These are phyloP conservation scores for Crithidia bombi DNA, from an alignment of 208 protist genomes.

Conservation along the genomic window DNA sequence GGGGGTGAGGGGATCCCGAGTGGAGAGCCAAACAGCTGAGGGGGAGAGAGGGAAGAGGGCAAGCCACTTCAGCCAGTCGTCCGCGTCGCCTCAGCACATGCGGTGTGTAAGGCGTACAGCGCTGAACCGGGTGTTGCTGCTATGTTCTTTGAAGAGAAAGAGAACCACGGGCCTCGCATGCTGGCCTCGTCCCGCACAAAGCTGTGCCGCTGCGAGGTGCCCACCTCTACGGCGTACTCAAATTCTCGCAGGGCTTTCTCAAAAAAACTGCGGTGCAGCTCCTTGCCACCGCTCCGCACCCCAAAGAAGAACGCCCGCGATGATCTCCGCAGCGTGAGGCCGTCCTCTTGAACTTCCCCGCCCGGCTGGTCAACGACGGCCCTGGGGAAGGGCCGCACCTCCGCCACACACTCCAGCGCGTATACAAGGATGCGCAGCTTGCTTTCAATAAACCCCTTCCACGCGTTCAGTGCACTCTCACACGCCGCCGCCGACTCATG, in stretches of 20 bases:
- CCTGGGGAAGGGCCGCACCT: slow-evolving; percentile 63
- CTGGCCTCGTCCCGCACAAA: slow-evolving; percentile 46
- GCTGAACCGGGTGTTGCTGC: slow-evolving; percentile 6
- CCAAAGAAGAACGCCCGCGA: slow-evolving; percentile 35
- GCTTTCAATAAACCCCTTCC: slow-evolving; percentile 80
- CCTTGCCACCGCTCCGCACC: slow-evolving; percentile 12
- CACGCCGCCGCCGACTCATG: slow-evolving; percentile 15
- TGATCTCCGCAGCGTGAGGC: slow-evolving; percentile 6
- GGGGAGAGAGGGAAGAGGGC: too few species aligned
- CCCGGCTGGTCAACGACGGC: slow-evolving; percentile 7
- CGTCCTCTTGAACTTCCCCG: not conserved
- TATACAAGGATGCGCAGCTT: slow-evolving; percentile 82
- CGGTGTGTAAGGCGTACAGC: slow-evolving; percentile 19
- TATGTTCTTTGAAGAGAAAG: slow-evolving; percentile 26
- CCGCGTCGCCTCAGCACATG: slow-evolving; percentile 4
- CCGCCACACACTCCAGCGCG: slow-evolving; percentile 64
- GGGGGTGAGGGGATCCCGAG: too few species aligned
- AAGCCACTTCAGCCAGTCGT: too few species aligned
- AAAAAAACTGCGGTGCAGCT: slow-evolving; percentile 18
- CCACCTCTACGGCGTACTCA: slow-evolving; percentile 34
- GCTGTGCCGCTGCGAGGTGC: slow-evolving; percentile 15
- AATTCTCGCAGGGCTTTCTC: slow-evolving; percentile 21
- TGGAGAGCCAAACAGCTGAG: too few species aligned
- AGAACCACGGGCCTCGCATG: slow-evolving; percentile 54
- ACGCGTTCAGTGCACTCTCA: slow-evolving; percentile 44